A percentile compares a stretch with the other conserved stretches of the same genome.
phyloP scores from a whole-genome alignment of 371 early-diverging fungal species.

The Capniomyces stellatus region DNA sequence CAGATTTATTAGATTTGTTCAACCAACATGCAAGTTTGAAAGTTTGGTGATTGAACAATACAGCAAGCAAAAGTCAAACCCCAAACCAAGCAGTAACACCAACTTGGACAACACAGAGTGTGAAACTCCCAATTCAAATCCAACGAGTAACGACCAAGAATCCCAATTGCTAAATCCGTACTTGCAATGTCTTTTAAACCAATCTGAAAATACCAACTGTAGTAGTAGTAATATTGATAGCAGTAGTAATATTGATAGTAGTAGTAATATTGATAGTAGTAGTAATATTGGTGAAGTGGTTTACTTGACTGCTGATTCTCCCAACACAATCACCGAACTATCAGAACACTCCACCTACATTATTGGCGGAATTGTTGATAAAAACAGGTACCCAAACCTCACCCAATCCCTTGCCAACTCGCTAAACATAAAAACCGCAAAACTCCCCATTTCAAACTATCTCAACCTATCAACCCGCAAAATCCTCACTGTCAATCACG shows the following conservation, averaged over 20 bases:
- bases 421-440: slow-evolving; percentile 55
- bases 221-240: too few species aligned
- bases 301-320: slow-evolving; percentile 81
- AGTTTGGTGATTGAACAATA: too few species aligned
- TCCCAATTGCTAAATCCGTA: too few species aligned
- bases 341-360: slow-evolving; percentile 61
- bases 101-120: neutral
- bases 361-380: slow-evolving; percentile 90
- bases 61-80: too few species aligned
- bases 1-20: slow-evolving; percentile 11
- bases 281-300: slow-evolving; percentile 33
- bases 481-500: slow-evolving; percentile 85
- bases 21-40: slow-evolving; percentile 18
- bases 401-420: slow-evolving; percentile 59
- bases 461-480: slow-evolving; percentile 58
- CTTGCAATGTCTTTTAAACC: neutral
- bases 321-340: slow-evolving; percentile 39
- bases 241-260: neutral
- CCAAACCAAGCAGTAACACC: slow-evolving; percentile 8
- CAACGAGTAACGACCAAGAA: too few species aligned
- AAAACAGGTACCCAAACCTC: slow-evolving; percentile 64
- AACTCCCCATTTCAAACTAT: slow-evolving; percentile 72
- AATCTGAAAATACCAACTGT: neutral
- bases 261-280: neutral
- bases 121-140: neutral